Conservation (phyloP, 352 stramenopile genomes). For the Aphanomyces invadans region DNA sequence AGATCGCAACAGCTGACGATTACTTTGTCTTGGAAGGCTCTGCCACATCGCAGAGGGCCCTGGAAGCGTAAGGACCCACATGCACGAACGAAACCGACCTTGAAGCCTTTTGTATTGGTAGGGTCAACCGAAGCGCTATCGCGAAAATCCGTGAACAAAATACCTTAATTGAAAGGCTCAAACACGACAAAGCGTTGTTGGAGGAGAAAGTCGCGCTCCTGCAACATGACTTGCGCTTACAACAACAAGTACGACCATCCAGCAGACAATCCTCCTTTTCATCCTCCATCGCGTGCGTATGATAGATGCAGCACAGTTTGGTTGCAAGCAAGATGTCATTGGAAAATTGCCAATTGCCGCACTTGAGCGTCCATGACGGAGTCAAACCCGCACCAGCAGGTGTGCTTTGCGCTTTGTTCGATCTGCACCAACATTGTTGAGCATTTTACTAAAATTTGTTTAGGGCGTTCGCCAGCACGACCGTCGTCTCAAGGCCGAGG, state of each 20-base stretch:
- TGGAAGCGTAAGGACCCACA: constrained; percentile 9
- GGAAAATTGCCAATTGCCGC: neutral
- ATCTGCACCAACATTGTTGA: too few species aligned
- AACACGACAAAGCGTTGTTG: constrained; percentile 49
- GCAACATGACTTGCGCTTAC: constrained; percentile 35
- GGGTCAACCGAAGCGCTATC: constrained; percentile 13
- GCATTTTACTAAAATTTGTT: neutral
- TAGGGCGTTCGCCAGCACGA: constrained; percentile 11
- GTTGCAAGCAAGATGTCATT: neutral
- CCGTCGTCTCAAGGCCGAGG: constrained; percentile 6
- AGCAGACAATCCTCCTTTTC: too few species aligned
- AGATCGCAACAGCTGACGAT: neutral
- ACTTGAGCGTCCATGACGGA: neutral
- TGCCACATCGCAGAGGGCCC: neutral
- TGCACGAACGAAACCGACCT: too few species aligned
- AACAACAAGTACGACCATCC: constrained; percentile 46
- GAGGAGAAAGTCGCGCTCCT: constrained; percentile 36
- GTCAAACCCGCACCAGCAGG: neutral
- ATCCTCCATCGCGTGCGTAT: too few species aligned
- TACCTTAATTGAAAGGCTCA: constrained; percentile 36
- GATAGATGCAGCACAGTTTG: constrained; percentile 16
- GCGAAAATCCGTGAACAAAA: constrained; percentile 44
- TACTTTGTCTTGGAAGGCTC: neutral
- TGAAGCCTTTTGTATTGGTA: neutral
- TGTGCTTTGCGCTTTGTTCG: too few species aligned